Conservation (phyloP, 371 early-diverging fungal genomes). For the Zancudomyces culisetae region DNA sequence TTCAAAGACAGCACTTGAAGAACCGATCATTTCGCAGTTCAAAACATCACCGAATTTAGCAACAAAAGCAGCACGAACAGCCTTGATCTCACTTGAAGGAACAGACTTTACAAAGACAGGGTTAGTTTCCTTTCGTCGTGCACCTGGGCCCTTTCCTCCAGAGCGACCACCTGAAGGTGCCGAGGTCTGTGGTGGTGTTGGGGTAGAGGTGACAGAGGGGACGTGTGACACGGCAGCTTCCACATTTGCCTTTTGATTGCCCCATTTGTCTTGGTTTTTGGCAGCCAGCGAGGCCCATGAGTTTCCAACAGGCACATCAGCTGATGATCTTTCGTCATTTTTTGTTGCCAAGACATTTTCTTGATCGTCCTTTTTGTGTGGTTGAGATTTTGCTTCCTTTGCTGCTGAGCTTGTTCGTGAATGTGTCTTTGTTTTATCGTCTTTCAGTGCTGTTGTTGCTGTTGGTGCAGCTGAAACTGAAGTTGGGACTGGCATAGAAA, state of each 20-base stretch:
- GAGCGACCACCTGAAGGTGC: not conserved
- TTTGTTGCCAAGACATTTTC: not conserved
- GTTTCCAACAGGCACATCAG: conserved; percentile 22
- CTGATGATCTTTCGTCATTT: conserved; percentile 7
- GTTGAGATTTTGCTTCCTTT: not conserved
- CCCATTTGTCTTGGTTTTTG: conserved; percentile 18
- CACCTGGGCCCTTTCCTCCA: not conserved
- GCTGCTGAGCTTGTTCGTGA: conserved; percentile 6
- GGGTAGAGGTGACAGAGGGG: conserved; percentile 7
- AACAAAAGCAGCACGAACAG: not conserved
- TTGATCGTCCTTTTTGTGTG: not conserved
- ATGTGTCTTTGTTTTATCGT: no score
- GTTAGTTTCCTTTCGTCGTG: not conserved
- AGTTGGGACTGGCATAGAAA: no score
- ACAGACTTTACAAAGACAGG: not conserved
- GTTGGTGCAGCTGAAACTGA: no score
- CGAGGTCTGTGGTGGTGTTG: not conserved
- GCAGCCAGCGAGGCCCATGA: conserved; percentile 38
- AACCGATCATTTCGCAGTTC: not conserved
- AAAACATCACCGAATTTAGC: not conserved
- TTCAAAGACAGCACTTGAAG: not conserved
- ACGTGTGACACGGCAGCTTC: conserved; percentile 19
- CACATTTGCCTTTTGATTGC: conserved; percentile 19
- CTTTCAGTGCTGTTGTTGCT: conserved; percentile 6
- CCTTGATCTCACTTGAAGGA: not conserved